Conservation (phyloP, 805 yeast genomes). For the Metschnikowia drakensbergensis region DNA sequence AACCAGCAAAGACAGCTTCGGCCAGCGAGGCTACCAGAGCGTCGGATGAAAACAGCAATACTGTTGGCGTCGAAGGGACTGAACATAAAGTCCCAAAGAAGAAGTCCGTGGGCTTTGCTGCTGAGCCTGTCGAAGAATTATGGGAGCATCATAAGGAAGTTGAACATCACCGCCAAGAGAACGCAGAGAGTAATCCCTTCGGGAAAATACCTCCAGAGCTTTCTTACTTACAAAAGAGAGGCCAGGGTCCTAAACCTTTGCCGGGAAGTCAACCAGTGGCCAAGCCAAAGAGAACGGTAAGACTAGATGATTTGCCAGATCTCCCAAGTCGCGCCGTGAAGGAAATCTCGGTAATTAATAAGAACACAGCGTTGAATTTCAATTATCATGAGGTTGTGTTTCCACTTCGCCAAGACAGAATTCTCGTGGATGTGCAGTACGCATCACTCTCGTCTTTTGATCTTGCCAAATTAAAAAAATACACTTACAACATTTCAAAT, state of each 20-base stretch:
- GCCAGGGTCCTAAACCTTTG: constrained; percentile 29
- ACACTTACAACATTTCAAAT: constrained; percentile 48
- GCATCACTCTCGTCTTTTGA: constrained; percentile 68
- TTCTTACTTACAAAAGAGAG: constrained; percentile 29
- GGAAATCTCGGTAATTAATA: constrained; percentile 44
- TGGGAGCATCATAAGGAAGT: constrained; percentile 32
- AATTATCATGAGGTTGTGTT: constrained; percentile 46
- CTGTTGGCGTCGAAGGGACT: not conserved
- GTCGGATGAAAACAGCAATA: not conserved
- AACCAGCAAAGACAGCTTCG: not conserved
- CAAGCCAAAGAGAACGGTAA: constrained; percentile 6
- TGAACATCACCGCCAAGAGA: constrained; percentile 25
- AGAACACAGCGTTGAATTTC: constrained; percentile 47
- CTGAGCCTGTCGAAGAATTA: constrained; percentile 34
- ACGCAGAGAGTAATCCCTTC: constrained; percentile 30
- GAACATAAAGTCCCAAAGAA: not conserved
- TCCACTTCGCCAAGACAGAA: constrained; percentile 45
- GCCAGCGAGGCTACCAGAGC: no score
- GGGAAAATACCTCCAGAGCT: constrained; percentile 42
- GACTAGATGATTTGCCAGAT: constrained; percentile 45
- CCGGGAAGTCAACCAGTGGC: constrained; percentile 9
- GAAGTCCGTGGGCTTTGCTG: constrained; percentile 36
- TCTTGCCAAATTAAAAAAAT: constrained; percentile 54
- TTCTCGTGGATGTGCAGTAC: constrained; percentile 56
- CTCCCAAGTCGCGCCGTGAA: constrained; percentile 42